These are phyloP conservation scores for Eutrema yunnanense DNA, from an alignment of 345 rosid species.

Conservation along the genomic window DNA sequence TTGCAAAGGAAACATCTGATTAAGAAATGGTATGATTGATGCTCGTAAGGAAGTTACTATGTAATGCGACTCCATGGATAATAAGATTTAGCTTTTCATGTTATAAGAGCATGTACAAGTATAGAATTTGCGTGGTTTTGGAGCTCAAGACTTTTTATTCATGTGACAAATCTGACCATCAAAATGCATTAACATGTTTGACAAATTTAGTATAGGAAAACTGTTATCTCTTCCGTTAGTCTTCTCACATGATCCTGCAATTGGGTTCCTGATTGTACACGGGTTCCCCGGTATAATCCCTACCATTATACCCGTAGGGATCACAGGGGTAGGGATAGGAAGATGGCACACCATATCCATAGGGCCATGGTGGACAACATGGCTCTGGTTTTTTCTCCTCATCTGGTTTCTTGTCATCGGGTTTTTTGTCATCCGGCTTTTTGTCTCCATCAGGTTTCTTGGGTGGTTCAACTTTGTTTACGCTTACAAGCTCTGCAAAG, in stretches of 20 bases:
- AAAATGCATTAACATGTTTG: background rate
- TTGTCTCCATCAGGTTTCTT: constrained; percentile 14
- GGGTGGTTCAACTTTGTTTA: constrained; percentile 32
- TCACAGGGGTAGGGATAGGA: constrained; percentile 22
- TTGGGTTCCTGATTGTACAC: constrained; percentile 24
- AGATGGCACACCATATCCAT: constrained; percentile 25
- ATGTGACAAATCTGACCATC: constrained; percentile 11
- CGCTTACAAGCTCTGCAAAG: constrained; percentile 29
- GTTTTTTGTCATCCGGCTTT: constrained; percentile 7
- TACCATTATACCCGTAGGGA: background rate
- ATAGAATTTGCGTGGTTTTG: background rate
- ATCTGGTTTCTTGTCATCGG: background rate
- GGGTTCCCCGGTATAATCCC: constrained; percentile 15
- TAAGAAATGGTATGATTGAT: background rate
- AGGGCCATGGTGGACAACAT: constrained; percentile 15
- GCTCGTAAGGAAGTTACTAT: background rate
- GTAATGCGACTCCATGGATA: constrained; percentile 8
- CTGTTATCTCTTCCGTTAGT: background rate
- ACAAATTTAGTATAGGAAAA: background rate
- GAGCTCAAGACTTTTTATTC: background rate
- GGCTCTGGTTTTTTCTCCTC: constrained; percentile 14
- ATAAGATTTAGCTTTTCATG: constrained; percentile 11
- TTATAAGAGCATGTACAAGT: constrained; percentile 6
- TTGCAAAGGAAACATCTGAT: constrained; percentile 10
- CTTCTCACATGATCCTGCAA: constrained; percentile 24